phyloP scores from a whole-genome alignment of 1,139 yeast species.

The Blastobotrys capitulatus region DNA sequence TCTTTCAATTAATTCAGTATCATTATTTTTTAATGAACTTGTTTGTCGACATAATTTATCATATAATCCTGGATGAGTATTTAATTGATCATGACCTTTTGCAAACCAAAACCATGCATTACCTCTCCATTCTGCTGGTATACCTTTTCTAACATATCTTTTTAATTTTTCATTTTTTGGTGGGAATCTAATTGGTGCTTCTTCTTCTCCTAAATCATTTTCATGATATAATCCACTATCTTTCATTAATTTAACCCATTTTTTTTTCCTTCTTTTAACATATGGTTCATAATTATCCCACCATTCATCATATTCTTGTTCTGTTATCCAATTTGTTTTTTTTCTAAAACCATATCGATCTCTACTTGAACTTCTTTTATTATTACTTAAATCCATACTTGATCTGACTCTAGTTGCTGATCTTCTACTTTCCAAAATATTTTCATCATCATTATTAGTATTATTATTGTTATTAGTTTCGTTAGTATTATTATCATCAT shows the following conservation, averaged over 20 bases:
- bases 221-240: constrained; percentile 55
- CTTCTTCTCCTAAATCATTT: constrained; percentile 20
- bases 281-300: constrained; percentile 62
- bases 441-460: background rate
- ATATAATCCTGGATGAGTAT: constrained; percentile 67
- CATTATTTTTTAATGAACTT: constrained; percentile 48
- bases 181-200: constrained; percentile 55
- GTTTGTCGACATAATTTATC: constrained; percentile 59
- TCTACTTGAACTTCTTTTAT: constrained; percentile 25
- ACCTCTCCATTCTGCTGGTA: constrained; percentile 97
- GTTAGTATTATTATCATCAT: background rate
- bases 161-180: constrained; percentile 76
- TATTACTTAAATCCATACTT: constrained; percentile 11
- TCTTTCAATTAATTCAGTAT: constrained; percentile 87
- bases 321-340: constrained; percentile 46
- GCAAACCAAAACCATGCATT: constrained; percentile 96
- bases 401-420: constrained; percentile 12
- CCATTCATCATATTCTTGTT: constrained; percentile 67
- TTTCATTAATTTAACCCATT: constrained; percentile 66
- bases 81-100: constrained; percentile 75
- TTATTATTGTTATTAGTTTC: background rate
- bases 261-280: constrained; percentile 55
- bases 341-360: constrained; percentile 88
- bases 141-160: constrained; percentile 80
- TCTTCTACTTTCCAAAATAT: constrained; percentile 8